Evolutionary conservation across 2,329 filamentous ascomycete species (phyloP).

Genomic region (Lecanosticta acicola): DNA sequence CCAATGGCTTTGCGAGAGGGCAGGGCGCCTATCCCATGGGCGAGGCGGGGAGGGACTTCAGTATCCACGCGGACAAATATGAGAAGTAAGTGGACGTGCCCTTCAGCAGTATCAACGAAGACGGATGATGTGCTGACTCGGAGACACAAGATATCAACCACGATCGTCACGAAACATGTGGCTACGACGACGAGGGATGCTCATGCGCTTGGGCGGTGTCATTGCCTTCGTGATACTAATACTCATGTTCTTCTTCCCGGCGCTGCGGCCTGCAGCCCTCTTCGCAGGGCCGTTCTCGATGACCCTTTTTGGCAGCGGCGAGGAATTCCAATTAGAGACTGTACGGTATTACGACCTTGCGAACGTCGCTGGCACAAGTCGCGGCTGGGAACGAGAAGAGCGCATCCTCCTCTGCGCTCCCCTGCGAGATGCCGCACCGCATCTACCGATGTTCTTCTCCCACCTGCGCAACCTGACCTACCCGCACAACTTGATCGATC

Average conservation of each 20-base stretch:
- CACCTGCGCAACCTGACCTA: slow-evolving; percentile 96
- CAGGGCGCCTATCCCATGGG: slow-evolving; percentile 34
- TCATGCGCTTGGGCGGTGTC: slow-evolving; percentile 60
- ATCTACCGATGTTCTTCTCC: slow-evolving; percentile 97
- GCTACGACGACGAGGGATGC: slow-evolving; percentile 66
- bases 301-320: slow-evolving; percentile 58
- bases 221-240: slow-evolving; percentile 54
- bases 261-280: slow-evolving; percentile 57
- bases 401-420: slow-evolving; percentile 92
- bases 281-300: slow-evolving; percentile 57
- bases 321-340: slow-evolving; percentile 79
- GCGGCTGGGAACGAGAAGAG: slow-evolving; percentile 94
- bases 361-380: slow-evolving; percentile 82
- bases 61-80: slow-evolving; percentile 85
- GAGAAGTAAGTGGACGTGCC: slow-evolving; percentile 27
- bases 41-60: slow-evolving; percentile 55
- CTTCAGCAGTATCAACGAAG: neutral
- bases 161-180: slow-evolving; percentile 59
- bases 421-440: slow-evolving; percentile 82
- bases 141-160: slow-evolving; percentile 68
- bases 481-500: slow-evolving; percentile 89
- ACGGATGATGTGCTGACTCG: neutral
- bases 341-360: slow-evolving; percentile 95
- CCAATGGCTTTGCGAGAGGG: slow-evolving; percentile 59
- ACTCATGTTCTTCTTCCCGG: slow-evolving; percentile 68